A percentile compares a stretch with the other conserved stretches of the same genome.
Evolutionary conservation across 306 rosid species (phyloP).

Genomic region (Rubus idaeus): DNA sequence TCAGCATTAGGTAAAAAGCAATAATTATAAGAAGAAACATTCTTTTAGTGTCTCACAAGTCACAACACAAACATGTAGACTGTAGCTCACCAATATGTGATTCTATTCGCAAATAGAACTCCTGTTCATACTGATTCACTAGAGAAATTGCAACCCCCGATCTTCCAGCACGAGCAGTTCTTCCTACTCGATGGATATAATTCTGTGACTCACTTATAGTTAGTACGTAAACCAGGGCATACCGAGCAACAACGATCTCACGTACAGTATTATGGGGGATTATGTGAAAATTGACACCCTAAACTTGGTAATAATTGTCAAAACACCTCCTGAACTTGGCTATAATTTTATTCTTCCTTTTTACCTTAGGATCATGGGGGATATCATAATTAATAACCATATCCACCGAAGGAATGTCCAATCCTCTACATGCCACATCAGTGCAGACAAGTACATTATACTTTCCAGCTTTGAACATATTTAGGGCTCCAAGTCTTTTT

Average conservation of each 20-base stretch:
- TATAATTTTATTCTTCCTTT: too few relatives aligned
- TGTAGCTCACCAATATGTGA: constrained; percentile 56
- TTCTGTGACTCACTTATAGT: constrained; percentile 44
- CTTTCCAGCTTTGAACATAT: constrained; percentile 79
- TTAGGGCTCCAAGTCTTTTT: constrained; percentile 81
- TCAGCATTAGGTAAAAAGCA: background rate
- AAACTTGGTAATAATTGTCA: too few relatives aligned
- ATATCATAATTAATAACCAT: constrained; percentile 86
- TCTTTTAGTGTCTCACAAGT: background rate
- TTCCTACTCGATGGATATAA: constrained; percentile 89
- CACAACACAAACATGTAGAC: constrained; percentile 8
- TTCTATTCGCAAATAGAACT: constrained; percentile 75
- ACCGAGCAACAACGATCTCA: background rate
- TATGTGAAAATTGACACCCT: too few relatives aligned
- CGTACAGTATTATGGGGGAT: too few relatives aligned
- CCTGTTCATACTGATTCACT: constrained; percentile 72
- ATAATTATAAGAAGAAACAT: too few relatives aligned
- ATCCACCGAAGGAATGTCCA: constrained; percentile 80
- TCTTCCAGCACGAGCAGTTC: constrained; percentile 94
- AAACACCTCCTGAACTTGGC: too few relatives aligned
- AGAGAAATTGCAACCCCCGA: constrained; percentile 82
- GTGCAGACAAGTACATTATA: constrained; percentile 79
- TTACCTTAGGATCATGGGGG: constrained; percentile 70
- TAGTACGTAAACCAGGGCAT: constrained; percentile 14
- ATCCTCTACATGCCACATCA: constrained; percentile 89